Conservation (phyloP, 2,329 filamentous ascomycete species). For the Pestalotiopsis sp. region DNA sequence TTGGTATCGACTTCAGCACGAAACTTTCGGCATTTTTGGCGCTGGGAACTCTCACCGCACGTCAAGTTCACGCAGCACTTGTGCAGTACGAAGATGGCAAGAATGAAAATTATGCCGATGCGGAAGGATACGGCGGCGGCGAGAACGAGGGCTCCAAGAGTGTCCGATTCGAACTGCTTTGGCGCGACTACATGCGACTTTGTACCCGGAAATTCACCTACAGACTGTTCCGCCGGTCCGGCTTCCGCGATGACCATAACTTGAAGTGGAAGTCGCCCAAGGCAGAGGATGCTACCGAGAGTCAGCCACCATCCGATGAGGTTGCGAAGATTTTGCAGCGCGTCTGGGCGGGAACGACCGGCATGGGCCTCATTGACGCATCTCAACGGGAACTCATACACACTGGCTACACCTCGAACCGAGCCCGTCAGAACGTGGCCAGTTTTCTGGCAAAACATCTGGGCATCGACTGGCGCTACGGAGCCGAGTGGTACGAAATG, state of each 20-base stretch:
- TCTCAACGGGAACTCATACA: conserved; percentile 73
- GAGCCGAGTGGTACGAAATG: conserved; percentile 82
- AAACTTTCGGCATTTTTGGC: conserved; percentile 76
- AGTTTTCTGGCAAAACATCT: conserved; percentile 75
- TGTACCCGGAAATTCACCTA: conserved; percentile 71
- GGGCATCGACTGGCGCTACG: conserved; percentile 77
- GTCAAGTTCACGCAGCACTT: conserved; percentile 72
- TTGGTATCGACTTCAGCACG: conserved; percentile 73
- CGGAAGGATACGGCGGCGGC: conserved; percentile 65
- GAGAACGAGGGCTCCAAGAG: conserved; percentile 73
- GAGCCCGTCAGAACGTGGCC: conserved; percentile 76
- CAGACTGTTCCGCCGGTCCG: conserved; percentile 66
- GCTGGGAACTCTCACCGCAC: conserved; percentile 72
- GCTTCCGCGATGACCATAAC: conserved; percentile 56
- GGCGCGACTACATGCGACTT: conserved; percentile 81
- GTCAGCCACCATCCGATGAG: conserved; percentile 45
- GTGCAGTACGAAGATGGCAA: conserved; percentile 70
- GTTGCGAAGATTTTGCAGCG: conserved; percentile 55
- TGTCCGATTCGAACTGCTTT: conserved; percentile 74
- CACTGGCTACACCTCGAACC: conserved; percentile 79
- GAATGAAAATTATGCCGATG: conserved; percentile 39
- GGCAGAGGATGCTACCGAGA: conserved; percentile 27
- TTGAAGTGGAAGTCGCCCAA: conserved; percentile 53
- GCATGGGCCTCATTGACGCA: conserved; percentile 78
- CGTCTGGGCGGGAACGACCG: conserved; percentile 69